Evolutionary conservation across 2,329 filamentous ascomycete species (phyloP), one percentile per base, ranked within the genome.

Genomic region (Scedosporium minutisporum): DNA sequence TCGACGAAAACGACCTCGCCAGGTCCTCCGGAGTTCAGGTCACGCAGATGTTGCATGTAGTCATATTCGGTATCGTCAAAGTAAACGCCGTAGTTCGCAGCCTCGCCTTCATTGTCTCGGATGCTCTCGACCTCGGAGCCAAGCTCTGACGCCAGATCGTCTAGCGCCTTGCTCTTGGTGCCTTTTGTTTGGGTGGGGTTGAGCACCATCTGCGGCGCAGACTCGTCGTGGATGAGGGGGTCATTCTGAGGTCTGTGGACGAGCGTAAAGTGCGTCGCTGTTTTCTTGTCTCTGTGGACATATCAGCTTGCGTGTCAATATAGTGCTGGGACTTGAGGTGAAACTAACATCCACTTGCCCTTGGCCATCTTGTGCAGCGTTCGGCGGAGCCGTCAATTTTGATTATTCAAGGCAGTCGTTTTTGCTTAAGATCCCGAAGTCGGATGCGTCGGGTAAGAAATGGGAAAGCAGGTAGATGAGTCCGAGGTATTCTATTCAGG

Each of bases 11-110:
- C 87, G 33, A 88, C 85, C 62, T 92, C 88, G 33, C 90, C 90
- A 3, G 65, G 65, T 25, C 85, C 85, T 5, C 83, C 91, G 53
- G 79, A 75, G 63, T 87, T 87, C n/a, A 99, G 78, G 69, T 97
- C 95, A 62, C 92, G 89, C 82, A 99, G 80, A 76, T 99, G 95
- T 75, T 99, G 95, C 95, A 99, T 99, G 78, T 99, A 99, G 76
- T 99, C 95, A 76, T 99, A 99, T 71, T 91, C 85, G 66, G 90
- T 89, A 76, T 99, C 95, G 75, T 99, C 96, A 74, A 83, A 99
- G 80, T 90, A 99, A 66, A 99, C 85, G 66, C 95, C 95, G 75
- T 97, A 86, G 73, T 90, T 90, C 67, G 96, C 95, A 7, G 96
- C 95, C 77, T 99, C 93, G 69, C 96, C 96, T 76, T 99, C 95